Percentiles rank a stretch among this genome's conserved stretches.
phyloP scores from a whole-genome alignment of 768 basidiomycete species.

The Clavulina sp. region DNA sequence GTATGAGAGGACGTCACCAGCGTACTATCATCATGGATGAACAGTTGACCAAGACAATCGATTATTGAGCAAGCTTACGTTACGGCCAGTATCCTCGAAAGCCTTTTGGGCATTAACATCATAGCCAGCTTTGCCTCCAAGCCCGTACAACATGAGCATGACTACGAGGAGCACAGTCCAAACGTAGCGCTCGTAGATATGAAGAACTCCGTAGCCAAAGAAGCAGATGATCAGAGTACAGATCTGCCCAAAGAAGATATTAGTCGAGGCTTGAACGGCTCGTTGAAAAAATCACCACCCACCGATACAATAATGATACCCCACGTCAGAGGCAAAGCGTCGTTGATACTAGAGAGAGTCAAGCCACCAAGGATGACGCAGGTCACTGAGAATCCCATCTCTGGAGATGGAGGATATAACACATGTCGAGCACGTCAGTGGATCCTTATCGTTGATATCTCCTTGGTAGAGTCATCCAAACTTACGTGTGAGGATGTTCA shows the following conservation, averaged over 20 bases:
- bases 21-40: conserved; percentile 31
- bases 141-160: conserved; percentile 34
- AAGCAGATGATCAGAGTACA: conserved; percentile 14
- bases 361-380: no score
- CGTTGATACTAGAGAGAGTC: no score
- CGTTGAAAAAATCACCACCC: not conserved
- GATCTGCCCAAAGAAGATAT: not conserved
- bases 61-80: conserved; percentile 29
- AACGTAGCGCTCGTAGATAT: conserved; percentile 36
- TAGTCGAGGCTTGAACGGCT: not conserved
- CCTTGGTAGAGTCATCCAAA: not conserved
- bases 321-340: conserved; percentile 28
- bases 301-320: conserved; percentile 28
- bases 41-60: conserved; percentile 35
- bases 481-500: no score
- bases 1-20: no score
- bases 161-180: conserved; percentile 31
- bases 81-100: conserved; percentile 27
- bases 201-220: conserved; percentile 15
- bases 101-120: conserved; percentile 27
- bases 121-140: conserved; percentile 31
- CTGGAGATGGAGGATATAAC: no score
- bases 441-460: no score
- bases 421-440: no score
- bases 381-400: no score